A percentile compares a stretch with the other conserved stretches of the same genome.
These are phyloP conservation scores for Leptographium flavum DNA, from an alignment of 2,329 filamentous ascomycete species.

Conservation along the genomic window DNA sequence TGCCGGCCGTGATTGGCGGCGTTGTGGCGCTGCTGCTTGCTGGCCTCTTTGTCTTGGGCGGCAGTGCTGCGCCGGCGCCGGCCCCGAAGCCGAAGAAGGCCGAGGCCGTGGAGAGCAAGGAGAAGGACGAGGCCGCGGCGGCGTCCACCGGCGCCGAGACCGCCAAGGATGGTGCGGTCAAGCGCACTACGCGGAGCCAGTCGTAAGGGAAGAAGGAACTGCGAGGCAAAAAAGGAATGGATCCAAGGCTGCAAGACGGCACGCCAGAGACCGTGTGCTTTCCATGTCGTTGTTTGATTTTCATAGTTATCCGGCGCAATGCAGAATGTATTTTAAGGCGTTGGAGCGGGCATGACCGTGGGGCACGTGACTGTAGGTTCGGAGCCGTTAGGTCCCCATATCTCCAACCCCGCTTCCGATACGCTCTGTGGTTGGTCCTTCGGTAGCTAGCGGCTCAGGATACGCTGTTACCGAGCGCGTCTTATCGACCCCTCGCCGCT, in stretches of 20 bases:
- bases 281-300: neutral
- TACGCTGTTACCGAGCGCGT: conserved; percentile 1
- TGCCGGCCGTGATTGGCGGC: conserved; percentile 66
- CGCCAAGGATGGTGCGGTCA: conserved; percentile 50
- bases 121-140: conserved; percentile 54
- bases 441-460: conserved; percentile 1
- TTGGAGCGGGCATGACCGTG: neutral
- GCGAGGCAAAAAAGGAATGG: neutral
- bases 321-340: conserved; percentile 3
- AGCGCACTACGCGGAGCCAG: conserved; percentile 41
- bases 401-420: neutral
- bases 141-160: conserved; percentile 51
- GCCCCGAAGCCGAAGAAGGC: conserved; percentile 59
- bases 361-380: neutral
- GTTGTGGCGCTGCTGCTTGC: conserved; percentile 56
- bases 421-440: neutral
- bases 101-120: conserved; percentile 47
- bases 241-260: too few species aligned
- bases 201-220: conserved; percentile 22
- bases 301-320: neutral
- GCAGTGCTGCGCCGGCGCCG: conserved; percentile 50
- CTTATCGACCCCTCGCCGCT: neutral
- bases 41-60: conserved; percentile 39
- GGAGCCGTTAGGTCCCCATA: too few species aligned
- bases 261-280: too few species aligned